phyloP scores from a whole-genome alignment of 306 rosid genomes.

The Fragaria ananassa region DNA sequence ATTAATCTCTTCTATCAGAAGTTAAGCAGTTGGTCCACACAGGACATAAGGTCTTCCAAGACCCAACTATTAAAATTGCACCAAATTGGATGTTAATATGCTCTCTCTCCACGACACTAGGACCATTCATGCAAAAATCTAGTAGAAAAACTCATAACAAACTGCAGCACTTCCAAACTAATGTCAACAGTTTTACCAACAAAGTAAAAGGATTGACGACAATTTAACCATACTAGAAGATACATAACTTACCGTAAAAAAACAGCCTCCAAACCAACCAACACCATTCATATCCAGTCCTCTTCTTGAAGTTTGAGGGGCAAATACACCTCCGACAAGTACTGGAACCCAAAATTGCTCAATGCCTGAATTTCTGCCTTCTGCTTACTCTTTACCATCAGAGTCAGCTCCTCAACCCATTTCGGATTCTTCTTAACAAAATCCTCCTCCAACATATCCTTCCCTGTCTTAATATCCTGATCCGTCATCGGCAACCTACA shows the following conservation, averaged over 20 bases:
- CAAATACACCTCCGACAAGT: slow-evolving; percentile 80
- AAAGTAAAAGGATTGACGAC: background rate
- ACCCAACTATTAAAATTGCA: background rate
- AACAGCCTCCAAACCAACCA: background rate
- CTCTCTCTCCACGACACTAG: background rate
- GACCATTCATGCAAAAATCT: background rate
- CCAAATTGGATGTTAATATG: too few relatives aligned
- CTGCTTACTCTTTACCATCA: slow-evolving; percentile 95
- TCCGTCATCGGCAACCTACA: slow-evolving; percentile 90
- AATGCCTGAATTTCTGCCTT: slow-evolving; percentile 97
- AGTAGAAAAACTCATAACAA: background rate
- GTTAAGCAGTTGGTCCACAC: background rate
- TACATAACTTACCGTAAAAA: background rate
- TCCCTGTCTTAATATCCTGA: slow-evolving; percentile 97
- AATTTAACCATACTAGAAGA: background rate
- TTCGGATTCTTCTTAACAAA: slow-evolving; percentile 93
- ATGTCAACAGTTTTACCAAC: background rate
- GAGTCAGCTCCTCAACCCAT: slow-evolving; percentile 85
- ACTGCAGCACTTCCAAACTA: background rate
- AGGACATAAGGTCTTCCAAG: background rate
- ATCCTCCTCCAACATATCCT: slow-evolving; percentile 89
- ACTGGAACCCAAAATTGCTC: slow-evolving; percentile 87
- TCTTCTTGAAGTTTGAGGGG: slow-evolving; percentile 84
- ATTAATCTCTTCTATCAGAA: background rate
- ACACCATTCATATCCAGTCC: slow-evolving; percentile 63